Percentiles rank a stretch among this genome's conserved stretches.
Evolutionary conservation across 768 basidiomycete genomes (phyloP).

Genomic region (Trametes cubensis): DNA sequence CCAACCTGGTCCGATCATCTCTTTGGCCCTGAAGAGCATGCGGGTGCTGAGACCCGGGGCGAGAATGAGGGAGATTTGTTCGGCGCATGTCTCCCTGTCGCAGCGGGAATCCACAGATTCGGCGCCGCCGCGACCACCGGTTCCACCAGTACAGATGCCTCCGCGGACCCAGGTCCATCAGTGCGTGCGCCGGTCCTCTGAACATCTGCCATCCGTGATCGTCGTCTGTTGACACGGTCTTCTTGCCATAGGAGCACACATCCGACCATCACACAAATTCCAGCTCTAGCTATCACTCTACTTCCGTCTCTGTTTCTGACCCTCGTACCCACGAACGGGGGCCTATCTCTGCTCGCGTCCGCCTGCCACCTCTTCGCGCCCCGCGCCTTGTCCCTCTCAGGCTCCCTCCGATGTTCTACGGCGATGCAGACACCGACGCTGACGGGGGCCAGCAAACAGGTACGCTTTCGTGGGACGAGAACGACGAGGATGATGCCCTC

Average conservation of each 20-base stretch:
- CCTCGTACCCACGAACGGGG: too few species aligned
- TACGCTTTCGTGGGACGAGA: background rate
- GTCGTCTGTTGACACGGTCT: conserved; percentile 3
- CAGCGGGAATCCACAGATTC: too few species aligned
- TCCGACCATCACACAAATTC: background rate
- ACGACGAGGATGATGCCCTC: background rate
- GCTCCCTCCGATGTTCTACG: conserved; percentile 3
- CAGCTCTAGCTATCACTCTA: background rate
- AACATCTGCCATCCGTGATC: background rate
- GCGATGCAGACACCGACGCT: background rate
- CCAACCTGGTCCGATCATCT: conserved; percentile 13
- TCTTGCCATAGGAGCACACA: background rate
- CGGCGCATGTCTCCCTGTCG: background rate
- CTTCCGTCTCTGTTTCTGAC: too few species aligned
- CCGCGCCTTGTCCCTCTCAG: conserved; percentile 4
- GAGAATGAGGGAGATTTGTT: conserved; percentile 2
- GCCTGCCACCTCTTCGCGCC: background rate
- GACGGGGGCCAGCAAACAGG: background rate
- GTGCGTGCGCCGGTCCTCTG: conserved; percentile 12
- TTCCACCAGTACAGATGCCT: too few species aligned
- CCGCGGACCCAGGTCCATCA: background rate
- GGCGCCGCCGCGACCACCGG: too few species aligned
- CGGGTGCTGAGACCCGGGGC: background rate
- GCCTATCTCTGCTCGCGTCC: background rate
- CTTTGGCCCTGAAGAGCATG: conserved; percentile 12